Percentiles rank a stretch among this genome's conserved stretches.
Evolutionary conservation across 2,329 filamentous ascomycete species (phyloP).

Genomic region (Xylariaceae sp.): DNA sequence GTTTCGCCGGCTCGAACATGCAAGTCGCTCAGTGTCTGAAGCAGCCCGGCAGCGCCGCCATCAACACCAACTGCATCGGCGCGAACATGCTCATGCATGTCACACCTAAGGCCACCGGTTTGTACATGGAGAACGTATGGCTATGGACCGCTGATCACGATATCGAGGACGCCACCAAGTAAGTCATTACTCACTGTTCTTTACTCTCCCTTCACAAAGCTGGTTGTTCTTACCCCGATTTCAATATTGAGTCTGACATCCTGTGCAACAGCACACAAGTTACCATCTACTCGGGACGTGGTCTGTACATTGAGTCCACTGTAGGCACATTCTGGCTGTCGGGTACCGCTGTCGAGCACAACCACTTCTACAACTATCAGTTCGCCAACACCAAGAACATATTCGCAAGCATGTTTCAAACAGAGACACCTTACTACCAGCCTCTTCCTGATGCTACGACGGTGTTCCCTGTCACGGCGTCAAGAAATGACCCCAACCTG

Average conservation of each 20-base stretch:
- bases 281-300: conserved; percentile 49
- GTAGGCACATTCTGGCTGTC: conserved; percentile 57
- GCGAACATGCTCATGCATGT: conserved; percentile 45
- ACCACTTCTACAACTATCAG: conserved; percentile 67
- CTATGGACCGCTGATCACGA: conserved; percentile 47
- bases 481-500: conserved; percentile 28
- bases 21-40: conserved; percentile 62
- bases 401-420: conserved; percentile 64
- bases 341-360: conserved; percentile 65
- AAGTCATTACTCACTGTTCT: not conserved
- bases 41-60: conserved; percentile 24
- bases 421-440: conserved; percentile 71
- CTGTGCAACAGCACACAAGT: conserved; percentile 36
- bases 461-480: conserved; percentile 51
- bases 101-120: conserved; percentile 35
- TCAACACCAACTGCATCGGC: conserved; percentile 36
- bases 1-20: conserved; percentile 66
- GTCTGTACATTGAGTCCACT: conserved; percentile 45
- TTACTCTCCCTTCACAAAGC: not conserved
- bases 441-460: conserved; percentile 57
- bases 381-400: conserved; percentile 58
- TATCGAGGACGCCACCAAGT: conserved; percentile 37
- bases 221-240: conserved; percentile 23
- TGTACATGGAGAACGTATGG: conserved; percentile 46
- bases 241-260: conserved; percentile 10